phyloP scores from a whole-genome alignment of 768 basidiomycete genomes.

The Lentinula boryana region DNA sequence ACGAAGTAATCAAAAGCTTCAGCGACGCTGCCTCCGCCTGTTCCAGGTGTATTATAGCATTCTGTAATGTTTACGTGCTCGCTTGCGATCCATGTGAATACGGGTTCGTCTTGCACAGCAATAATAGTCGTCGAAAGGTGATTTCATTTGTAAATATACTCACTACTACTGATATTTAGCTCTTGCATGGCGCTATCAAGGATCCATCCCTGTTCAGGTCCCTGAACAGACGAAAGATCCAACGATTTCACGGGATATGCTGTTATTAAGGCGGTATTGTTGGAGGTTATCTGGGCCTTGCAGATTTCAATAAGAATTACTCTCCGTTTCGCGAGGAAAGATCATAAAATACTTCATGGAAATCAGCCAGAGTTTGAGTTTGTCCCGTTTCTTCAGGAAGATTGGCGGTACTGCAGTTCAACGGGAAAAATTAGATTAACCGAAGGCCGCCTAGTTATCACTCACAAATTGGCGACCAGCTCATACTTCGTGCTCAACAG shows the following conservation, averaged over 20 bases:
- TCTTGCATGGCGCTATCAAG: conserved; percentile 1
- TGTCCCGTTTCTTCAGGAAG: not conserved
- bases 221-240: not conserved
- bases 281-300: conserved; percentile 1
- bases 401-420: not conserved
- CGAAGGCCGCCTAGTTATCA: not conserved
- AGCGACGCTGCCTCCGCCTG: not conserved
- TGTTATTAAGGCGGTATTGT: conserved; percentile 3
- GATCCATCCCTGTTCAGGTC: not conserved
- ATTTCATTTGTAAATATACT: not conserved
- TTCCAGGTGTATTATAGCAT: not conserved
- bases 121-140: not conserved
- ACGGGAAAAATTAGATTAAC: not conserved
- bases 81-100: conserved; percentile 4
- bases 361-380: not conserved
- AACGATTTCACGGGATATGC: not conserved
- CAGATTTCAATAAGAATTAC: not conserved
- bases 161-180: not conserved
- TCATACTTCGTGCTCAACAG: not conserved
- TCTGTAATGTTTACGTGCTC: conserved; percentile 2
- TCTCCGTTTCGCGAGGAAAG: not conserved
- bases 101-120: not conserved
- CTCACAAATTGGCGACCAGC: conserved; percentile 5
- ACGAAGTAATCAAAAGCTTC: conserved; percentile 3
- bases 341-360: not conserved